Percentiles rank a stretch among this genome's conserved stretches.
Evolutionary conservation across 179 eudicot species (phyloP).

Genomic region (Vitellaria paradoxa): DNA sequence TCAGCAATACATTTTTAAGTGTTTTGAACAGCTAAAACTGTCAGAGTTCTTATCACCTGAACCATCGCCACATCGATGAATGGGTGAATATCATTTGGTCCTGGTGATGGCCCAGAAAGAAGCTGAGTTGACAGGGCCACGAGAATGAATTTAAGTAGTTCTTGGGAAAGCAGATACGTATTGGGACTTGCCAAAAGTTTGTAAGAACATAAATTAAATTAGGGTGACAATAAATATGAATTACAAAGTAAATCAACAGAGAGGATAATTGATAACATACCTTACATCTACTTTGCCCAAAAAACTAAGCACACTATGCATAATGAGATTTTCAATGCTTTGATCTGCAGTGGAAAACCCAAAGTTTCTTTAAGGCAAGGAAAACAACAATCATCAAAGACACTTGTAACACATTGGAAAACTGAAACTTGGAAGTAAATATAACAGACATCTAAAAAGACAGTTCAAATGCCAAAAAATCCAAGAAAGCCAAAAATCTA

Average conservation of each 20-base stretch:
- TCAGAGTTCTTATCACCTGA: conserved; percentile 48
- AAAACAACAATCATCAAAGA: background rate
- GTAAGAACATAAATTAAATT: conserved; percentile 13
- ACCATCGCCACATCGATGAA: conserved; percentile 76
- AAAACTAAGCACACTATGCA: conserved; percentile 59
- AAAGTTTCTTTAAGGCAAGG: background rate
- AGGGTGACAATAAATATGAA: conserved; percentile 20
- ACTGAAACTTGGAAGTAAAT: background rate
- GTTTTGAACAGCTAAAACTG: conserved; percentile 1
- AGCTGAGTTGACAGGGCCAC: conserved; percentile 95
- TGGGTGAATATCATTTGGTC: conserved; percentile 72
- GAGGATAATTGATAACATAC: conserved; percentile 32
- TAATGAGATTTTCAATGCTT: conserved; percentile 47
- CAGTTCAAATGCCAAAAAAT: background rate
- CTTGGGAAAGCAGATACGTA: conserved; percentile 78
- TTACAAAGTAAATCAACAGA: background rate
- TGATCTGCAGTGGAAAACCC: conserved; percentile 49
- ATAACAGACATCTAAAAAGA: conserved; percentile 3
- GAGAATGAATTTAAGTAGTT: conserved; percentile 84
- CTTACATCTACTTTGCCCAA: conserved; percentile 80
- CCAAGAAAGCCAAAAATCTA: background rate
- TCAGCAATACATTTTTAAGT: background rate
- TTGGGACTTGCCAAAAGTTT: conserved; percentile 44
- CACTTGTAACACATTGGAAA: background rate
- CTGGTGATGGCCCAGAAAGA: conserved; percentile 82